Percentiles rank a stretch among this genome's conserved stretches.
Evolutionary conservation across 495 filamentous ascomycete genomes (phyloP).

Genomic region (Terfezia boudieri): DNA sequence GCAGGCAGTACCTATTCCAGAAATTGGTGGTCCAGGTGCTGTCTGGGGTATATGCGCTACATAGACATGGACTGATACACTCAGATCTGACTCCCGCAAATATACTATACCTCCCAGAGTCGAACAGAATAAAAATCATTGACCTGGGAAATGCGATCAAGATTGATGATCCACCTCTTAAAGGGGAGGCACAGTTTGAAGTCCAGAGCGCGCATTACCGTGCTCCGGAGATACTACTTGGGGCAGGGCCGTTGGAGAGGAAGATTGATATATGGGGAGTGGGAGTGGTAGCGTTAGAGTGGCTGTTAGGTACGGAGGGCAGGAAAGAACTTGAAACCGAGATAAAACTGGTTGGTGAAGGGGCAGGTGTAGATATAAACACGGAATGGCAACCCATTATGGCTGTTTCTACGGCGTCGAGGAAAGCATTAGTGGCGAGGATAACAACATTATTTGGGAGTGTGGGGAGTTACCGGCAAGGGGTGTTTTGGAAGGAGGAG

Average conservation of each 20-base stretch:
- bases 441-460: neutral
- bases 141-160: conserved; percentile 15
- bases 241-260: conserved; percentile 8
- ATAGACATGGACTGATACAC: conserved; percentile 13
- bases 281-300: conserved; percentile 15
- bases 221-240: conserved; percentile 16
- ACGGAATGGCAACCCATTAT: too few relatives aligned
- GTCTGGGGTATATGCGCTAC: conserved; percentile 8
- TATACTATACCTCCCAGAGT: conserved; percentile 12
- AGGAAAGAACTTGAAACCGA: neutral
- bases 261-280: conserved; percentile 17
- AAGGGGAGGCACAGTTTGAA: conserved; percentile 7
- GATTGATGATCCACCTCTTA: conserved; percentile 1
- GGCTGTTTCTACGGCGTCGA: conserved; percentile 1
- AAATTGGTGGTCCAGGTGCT: conserved; percentile 14
- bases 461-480: neutral
- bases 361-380: too few relatives aligned
- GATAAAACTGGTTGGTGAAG: too few relatives aligned
- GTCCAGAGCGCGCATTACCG: conserved; percentile 13
- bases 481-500: neutral
- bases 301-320: conserved; percentile 2
- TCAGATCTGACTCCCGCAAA: conserved; percentile 17
- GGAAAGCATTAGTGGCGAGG: neutral
- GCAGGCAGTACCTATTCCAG: conserved; percentile 9
- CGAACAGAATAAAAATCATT: conserved; percentile 14